phyloP scores from a whole-genome alignment of 2,329 filamentous ascomycete species.

The Ceratocystis smalleyi region DNA sequence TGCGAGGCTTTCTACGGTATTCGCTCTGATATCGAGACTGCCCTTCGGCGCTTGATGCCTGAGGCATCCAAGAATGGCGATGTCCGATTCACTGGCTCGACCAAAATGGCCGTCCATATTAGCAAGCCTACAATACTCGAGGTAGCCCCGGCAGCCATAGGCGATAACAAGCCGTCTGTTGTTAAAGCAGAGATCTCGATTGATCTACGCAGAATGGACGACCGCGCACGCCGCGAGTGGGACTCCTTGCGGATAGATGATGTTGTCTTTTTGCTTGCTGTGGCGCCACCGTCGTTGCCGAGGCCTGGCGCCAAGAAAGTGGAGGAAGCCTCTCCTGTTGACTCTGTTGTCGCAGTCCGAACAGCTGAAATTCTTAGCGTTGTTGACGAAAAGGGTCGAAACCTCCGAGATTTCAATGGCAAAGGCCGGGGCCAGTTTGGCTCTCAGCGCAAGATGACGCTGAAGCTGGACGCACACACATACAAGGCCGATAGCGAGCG shows the following conservation, averaged over 20 bases:
- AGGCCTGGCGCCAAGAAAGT: constrained; percentile 37
- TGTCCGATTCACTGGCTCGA: constrained; percentile 65
- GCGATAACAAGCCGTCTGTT: constrained; percentile 64
- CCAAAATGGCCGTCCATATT: constrained; percentile 82
- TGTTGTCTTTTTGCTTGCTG: constrained; percentile 69
- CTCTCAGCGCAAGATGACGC: constrained; percentile 46
- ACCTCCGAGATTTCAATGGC: constrained; percentile 44
- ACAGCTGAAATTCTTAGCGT: constrained; percentile 76
- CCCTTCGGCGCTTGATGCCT: constrained; percentile 64
- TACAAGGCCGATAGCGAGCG: constrained; percentile 64
- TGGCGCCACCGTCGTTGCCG: constrained; percentile 32
- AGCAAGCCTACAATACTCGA: constrained; percentile 76
- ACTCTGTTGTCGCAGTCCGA: constrained; percentile 50
- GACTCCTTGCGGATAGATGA: constrained; percentile 75
- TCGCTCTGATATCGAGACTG: constrained; percentile 73
- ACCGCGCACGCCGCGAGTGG: constrained; percentile 71
- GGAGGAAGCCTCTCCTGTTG: constrained; percentile 42
- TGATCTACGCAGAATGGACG: constrained; percentile 65
- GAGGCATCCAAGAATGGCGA: constrained; percentile 47
- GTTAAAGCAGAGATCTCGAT: constrained; percentile 76
- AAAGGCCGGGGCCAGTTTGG: constrained; percentile 38
- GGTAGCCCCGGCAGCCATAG: constrained; percentile 66
- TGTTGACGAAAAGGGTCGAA: constrained; percentile 67
- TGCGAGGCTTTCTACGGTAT: constrained; percentile 90
- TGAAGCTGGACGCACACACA: constrained; percentile 64